Evolutionary conservation across 2,329 filamentous ascomycete species (phyloP), one percentile per base, ranked within the genome.

Genomic region (Lecanoromycetidae sp.): DNA sequence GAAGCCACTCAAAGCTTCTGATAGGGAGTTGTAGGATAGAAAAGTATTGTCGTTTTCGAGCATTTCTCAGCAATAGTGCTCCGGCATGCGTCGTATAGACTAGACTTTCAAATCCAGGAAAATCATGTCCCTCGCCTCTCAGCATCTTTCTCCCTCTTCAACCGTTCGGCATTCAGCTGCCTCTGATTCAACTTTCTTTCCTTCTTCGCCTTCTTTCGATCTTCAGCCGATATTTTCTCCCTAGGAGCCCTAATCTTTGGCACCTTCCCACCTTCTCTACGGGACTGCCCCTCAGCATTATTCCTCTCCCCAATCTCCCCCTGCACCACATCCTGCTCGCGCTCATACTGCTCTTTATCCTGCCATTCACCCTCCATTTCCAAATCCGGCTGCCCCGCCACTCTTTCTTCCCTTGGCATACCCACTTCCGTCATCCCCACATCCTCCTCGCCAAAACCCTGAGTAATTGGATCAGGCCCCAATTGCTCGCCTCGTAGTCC

Each of bases 1-100:
- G 43, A 75, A 74, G 60, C 76, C 79, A 26, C 72, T 79, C 53
- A 84, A 82, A 66, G 79, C 84, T 39, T 78, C 76, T 34, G 87
- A 87, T 48, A 76, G 85, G 53, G 87, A 93, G 67, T 64, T 90
- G 65, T 88, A 55, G 32, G 20, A 47, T 38, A 42, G 32, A 3
- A 41, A 44, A 49, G 20, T 5, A n/a, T 4, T 46, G 8, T 20
- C 13, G 15, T 10, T 20, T 36, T 46, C 27, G 9, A 15, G 15
- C 12, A 20, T 23, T 26, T 22, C 27, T 15, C 37, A 39, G 27
- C 12, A 10, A 3, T 9, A 32, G 19, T 12, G n/a, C n/a, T n/a
- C n/a, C n/a, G n/a, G n/a, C n/a, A n/a, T n/a, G n/a, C n/a, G n/a
- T n/a, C n/a, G n/a, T n/a, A n/a, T n/a, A 25, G 26, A n/a, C 5